These are phyloP conservation scores for Psidium friedrichsthalianum DNA, from an alignment of 345 rosid genomes.

Conservation along the genomic window DNA sequence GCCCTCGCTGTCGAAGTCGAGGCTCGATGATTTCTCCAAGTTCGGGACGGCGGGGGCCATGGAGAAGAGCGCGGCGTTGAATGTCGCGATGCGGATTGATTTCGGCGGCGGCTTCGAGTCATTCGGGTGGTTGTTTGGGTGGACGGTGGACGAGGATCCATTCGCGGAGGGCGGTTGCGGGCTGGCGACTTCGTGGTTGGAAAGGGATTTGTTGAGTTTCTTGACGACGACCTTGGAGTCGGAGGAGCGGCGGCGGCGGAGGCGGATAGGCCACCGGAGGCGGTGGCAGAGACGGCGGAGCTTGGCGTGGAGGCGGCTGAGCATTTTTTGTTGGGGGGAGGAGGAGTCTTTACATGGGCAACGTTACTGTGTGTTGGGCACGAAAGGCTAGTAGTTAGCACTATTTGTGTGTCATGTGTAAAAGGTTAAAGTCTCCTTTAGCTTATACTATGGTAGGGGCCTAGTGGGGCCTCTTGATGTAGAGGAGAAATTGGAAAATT, in stretches of 20 bases:
- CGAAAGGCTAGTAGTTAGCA: background rate
- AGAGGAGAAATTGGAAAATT: background rate
- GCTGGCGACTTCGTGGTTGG: background rate
- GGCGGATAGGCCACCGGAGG: constrained; percentile 57
- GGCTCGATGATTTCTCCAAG: constrained; percentile 15
- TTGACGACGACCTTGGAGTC: constrained; percentile 35
- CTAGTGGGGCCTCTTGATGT: background rate
- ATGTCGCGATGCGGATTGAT: constrained; percentile 62
- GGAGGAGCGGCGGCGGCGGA: constrained; percentile 38
- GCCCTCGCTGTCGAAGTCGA: constrained; percentile 13
- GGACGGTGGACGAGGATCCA: constrained; percentile 19
- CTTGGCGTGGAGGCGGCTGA: constrained; percentile 32
- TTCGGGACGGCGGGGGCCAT: constrained; percentile 85
- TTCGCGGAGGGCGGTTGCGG: background rate
- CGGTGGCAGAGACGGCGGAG: constrained; percentile 44
- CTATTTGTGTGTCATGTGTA: background rate
- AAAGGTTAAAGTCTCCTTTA: background rate
- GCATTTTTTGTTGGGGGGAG: constrained; percentile 15
- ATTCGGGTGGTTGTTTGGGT: constrained; percentile 16
- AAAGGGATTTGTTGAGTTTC: constrained; percentile 20
- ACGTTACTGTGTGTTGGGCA: background rate
- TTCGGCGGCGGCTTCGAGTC: constrained; percentile 20
- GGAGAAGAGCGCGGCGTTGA: constrained; percentile 83
- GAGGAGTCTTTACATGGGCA: background rate
- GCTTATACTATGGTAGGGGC: background rate